Percentiles rank a stretch among this genome's conserved stretches.
These are phyloP conservation scores for Ceratopteris richardii DNA, from an alignment of 75 land plant species.

Conservation along the genomic window DNA sequence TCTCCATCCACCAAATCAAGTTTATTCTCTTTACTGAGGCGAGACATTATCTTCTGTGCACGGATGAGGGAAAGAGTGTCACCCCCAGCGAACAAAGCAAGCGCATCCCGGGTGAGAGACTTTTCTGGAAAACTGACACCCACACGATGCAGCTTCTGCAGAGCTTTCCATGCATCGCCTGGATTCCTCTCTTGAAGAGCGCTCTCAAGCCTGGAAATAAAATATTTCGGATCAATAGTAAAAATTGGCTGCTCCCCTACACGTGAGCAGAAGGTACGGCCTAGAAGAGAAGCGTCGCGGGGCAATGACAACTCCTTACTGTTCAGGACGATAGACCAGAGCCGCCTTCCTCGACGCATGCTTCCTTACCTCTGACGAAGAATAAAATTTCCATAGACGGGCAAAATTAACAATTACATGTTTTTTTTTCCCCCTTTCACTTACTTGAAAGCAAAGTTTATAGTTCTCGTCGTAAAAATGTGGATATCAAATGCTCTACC, in stretches of 20 bases:
- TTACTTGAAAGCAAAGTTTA: too few species aligned
- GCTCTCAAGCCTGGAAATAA: not conserved
- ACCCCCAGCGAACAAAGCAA: not conserved
- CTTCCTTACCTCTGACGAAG: too few species aligned
- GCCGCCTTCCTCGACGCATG: too few species aligned
- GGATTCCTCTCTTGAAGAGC: not conserved
- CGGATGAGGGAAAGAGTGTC: not conserved
- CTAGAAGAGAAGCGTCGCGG: too few species aligned
- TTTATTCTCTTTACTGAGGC: conserved; percentile 1
- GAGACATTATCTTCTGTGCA: not conserved
- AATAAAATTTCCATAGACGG: too few species aligned
- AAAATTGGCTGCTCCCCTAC: not conserved
- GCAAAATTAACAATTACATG: too few species aligned
- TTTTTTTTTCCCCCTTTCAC: too few species aligned
- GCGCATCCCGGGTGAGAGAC: not conserved
- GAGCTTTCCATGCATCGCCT: not conserved
- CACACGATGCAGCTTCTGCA: not conserved
- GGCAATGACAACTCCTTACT: too few species aligned
- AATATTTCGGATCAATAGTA: not conserved
- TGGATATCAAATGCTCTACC: too few species aligned
- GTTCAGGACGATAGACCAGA: too few species aligned
- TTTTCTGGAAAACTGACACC: not conserved
- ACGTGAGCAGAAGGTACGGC: too few species aligned
- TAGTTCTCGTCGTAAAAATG: too few species aligned
- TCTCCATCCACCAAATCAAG: conserved; percentile 1